Conservation (phyloP, 805 yeast genomes). For the Suhomyces vadensis region DNA sequence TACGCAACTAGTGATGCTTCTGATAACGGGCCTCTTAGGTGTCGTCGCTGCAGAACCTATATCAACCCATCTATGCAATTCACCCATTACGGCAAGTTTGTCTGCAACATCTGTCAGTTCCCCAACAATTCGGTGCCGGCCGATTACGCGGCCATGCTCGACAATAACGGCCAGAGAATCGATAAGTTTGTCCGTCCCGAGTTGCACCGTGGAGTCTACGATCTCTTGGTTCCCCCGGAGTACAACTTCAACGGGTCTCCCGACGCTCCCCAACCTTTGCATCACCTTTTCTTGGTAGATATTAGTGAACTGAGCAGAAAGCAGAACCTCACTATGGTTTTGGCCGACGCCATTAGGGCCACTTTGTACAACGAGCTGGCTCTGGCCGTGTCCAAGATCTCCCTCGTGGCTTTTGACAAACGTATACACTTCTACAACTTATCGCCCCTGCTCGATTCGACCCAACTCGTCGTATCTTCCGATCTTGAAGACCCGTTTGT, state of each 20-base stretch:
- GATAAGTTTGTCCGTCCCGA: conserved; percentile 74
- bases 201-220: conserved; percentile 79
- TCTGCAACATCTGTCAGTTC: conserved; percentile 86
- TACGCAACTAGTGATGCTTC: conserved; percentile 22
- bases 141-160: conserved; percentile 66
- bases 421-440: conserved; percentile 72
- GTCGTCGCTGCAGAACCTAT: conserved; percentile 89
- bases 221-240: conserved; percentile 71
- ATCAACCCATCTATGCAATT: conserved; percentile 81
- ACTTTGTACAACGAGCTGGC: conserved; percentile 41
- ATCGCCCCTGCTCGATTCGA: conserved; percentile 52
- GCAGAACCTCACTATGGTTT: conserved; percentile 59
- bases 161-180: conserved; percentile 58
- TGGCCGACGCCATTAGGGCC: conserved; percentile 69
- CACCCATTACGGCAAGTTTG: conserved; percentile 59
- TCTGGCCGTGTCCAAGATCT: conserved; percentile 20
- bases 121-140: conserved; percentile 63
- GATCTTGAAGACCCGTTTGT: conserved; percentile 79
- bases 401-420: conserved; percentile 76
- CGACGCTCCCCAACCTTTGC: conserved; percentile 42
- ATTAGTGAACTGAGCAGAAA: conserved; percentile 59
- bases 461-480: conserved; percentile 59
- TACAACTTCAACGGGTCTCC: conserved; percentile 58
- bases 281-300: conserved; percentile 74
- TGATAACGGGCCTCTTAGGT: conserved; percentile 74